phyloP scores from a whole-genome alignment of 257 asterid species.

The Cynanchum wilfordii region DNA sequence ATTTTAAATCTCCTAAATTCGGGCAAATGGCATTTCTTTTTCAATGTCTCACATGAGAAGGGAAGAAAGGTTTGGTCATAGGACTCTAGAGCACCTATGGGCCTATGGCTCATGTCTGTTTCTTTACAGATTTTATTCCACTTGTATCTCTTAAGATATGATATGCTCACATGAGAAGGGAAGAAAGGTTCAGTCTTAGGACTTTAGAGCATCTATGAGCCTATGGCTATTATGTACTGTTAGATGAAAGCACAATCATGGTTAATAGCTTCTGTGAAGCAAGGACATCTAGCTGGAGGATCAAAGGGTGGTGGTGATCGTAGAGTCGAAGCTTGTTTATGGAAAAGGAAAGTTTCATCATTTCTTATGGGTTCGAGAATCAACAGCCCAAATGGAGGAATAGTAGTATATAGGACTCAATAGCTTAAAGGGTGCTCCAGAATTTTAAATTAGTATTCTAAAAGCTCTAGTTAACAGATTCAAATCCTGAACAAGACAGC shows the following conservation, averaged over 20 bases:
- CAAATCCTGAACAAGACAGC: background rate
- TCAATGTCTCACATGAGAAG: background rate
- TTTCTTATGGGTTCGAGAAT: background rate
- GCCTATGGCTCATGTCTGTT: background rate
- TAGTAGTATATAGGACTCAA: background rate
- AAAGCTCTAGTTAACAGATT: background rate
- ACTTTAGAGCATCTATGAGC: background rate
- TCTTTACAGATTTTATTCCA: background rate
- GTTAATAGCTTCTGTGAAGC: background rate
- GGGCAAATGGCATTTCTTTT: background rate
- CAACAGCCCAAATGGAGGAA: background rate
- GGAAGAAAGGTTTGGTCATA: background rate
- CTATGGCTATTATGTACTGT: background rate
- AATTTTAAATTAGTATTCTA: background rate
- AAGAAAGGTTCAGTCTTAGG: background rate
- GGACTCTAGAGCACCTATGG: background rate
- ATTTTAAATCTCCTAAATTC: background rate
- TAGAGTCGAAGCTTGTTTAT: background rate
- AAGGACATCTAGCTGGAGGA: background rate
- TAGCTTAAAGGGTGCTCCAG: background rate
- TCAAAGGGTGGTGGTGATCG: background rate
- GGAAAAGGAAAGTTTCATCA: background rate
- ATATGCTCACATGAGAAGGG: background rate
- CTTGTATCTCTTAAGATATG: background rate
- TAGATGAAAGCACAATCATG: background rate